A percentile compares a stretch with the other conserved stretches of the same genome.
phyloP scores from a whole-genome alignment of 768 basidiomycete species.

The Fistulinella prunicolor region DNA sequence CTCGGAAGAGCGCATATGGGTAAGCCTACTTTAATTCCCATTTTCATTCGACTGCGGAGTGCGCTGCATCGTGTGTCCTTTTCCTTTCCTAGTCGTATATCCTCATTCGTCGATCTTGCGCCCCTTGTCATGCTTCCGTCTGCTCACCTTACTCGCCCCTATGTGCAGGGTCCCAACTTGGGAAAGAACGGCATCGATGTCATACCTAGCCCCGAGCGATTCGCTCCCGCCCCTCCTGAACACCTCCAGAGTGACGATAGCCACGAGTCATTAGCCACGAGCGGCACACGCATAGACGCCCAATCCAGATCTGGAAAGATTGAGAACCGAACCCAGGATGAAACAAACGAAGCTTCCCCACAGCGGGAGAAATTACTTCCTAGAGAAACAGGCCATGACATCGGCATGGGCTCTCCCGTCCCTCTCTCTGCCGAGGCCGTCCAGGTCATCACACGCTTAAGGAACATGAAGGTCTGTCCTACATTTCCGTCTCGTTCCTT shows the following conservation, averaged over 20 bases:
- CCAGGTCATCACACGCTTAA: conserved; percentile 68
- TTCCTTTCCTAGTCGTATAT: background rate
- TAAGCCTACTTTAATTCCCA: conserved; percentile 24
- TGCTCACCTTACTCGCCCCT: conserved; percentile 3
- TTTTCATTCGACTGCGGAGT: background rate
- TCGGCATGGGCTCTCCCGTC: conserved; percentile 85
- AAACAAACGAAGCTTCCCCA: background rate
- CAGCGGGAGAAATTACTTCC: conserved; percentile 56
- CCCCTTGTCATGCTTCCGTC: background rate
- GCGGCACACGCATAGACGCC: background rate
- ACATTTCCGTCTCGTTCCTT: background rate
- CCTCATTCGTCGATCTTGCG: no score
- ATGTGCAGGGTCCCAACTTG: conserved; percentile 57
- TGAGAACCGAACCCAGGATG: background rate
- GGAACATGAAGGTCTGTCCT: conserved; percentile 72
- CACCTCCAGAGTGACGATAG: conserved; percentile 37
- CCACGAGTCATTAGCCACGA: conserved; percentile 42
- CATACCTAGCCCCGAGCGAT: conserved; percentile 61
- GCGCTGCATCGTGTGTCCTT: background rate
- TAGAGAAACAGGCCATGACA: conserved; percentile 82
- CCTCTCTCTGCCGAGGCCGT: conserved; percentile 76
- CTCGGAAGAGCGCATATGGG: conserved; percentile 77
- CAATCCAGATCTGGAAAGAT: background rate
- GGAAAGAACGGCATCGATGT: conserved; percentile 83
- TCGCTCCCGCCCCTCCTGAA: conserved; percentile 55